Evolutionary conservation across 495 filamentous ascomycete species (phyloP).

Genomic region (Aspergillus egyptiacus): DNA sequence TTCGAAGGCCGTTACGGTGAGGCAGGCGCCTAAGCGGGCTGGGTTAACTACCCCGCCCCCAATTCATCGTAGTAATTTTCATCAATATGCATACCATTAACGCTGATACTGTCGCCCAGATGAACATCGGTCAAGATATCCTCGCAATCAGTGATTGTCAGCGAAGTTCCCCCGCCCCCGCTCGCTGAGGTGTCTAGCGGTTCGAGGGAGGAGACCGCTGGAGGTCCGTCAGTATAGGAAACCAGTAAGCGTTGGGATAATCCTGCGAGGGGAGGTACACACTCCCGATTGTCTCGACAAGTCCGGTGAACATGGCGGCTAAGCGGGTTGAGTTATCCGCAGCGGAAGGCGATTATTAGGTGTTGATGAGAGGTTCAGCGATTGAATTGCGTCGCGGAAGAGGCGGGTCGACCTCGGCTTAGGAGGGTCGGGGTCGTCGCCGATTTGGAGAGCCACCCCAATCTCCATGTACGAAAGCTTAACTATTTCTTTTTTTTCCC

Average conservation of each 20-base stretch:
- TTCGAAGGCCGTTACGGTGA: slow-evolving; percentile 82
- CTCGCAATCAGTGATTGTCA: slow-evolving; percentile 74
- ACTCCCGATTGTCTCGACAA: slow-evolving; percentile 95
- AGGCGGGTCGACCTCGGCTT: slow-evolving; percentile 31
- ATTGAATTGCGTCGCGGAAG: slow-evolving; percentile 4
- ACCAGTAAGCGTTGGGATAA: neutral
- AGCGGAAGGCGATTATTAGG: slow-evolving; percentile 10
- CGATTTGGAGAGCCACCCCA: slow-evolving; percentile 6
- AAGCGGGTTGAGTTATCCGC: slow-evolving; percentile 6
- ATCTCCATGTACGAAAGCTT: neutral
- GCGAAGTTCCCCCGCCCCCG: slow-evolving; percentile 72
- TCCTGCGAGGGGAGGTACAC: slow-evolving; percentile 19
- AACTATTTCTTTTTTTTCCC: slow-evolving; percentile 9
- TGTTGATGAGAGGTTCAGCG: neutral
- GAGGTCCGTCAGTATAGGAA: slow-evolving; percentile 14
- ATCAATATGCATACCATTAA: slow-evolving; percentile 81
- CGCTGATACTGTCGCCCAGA: slow-evolving; percentile 84
- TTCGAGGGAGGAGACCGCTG: slow-evolving; percentile 79
- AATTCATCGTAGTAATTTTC: neutral
- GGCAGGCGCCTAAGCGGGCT: slow-evolving; percentile 56
- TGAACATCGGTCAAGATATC: slow-evolving; percentile 75
- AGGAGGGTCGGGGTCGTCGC: slow-evolving; percentile 12
- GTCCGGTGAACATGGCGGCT: slow-evolving; percentile 85
- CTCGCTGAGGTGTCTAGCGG: slow-evolving; percentile 63
- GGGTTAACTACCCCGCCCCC: slow-evolving; percentile 10